Base-by-base conservation (phyloP, 1,139 yeast species). In the Pichiaceae sp. region DNA sequence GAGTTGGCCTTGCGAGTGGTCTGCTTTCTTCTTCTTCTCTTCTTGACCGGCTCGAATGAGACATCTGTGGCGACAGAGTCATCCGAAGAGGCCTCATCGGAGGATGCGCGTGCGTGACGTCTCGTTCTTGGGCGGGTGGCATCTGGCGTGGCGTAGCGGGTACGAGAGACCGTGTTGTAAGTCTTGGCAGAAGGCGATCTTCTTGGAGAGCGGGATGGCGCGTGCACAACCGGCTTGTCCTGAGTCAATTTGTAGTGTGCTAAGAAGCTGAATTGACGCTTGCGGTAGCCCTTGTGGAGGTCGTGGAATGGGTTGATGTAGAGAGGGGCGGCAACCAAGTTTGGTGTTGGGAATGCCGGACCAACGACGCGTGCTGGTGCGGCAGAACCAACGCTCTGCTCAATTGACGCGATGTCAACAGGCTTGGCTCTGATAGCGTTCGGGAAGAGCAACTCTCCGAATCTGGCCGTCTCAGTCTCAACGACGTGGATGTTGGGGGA, bases 91-190 rank as follows among this genome's bases (percentile, higher is more conserved):
- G 44, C 40, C 20, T 50, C 54, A 16, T 50, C 50, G 5, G 28
- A 7, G 14, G 28, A 12, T 6, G n/a, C 28, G 48, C 64, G 66
- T 8, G 62, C 70, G 20, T 66, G 58, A 48, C 80, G 66, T 60
- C 84, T 70, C 2, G 84, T 77, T 59, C 83, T 69, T 28, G 76
- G 69, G 49, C 74, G 66, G 37, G 72, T 78, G 21, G 50, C 45
- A 20, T 54, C 54, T 4, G 20, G 14, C 11, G 18, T 6, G 28
- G 56, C 59, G 29, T 48, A 43, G 36, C 53, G 54, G 36, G 50
- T 56, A 62, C 60, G 63, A 56, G 59, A 53, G 29, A 54, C 49
- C 44, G 61, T 63, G 46, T 52, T 54, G 47, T 54, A 56, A 50
- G 54, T 49, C 28, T 25, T 41, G 11, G 24, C 9, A 7, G 24